phyloP scores from a whole-genome alignment of 2,329 filamentous ascomycete species.

The Colletotrichum karsti region DNA sequence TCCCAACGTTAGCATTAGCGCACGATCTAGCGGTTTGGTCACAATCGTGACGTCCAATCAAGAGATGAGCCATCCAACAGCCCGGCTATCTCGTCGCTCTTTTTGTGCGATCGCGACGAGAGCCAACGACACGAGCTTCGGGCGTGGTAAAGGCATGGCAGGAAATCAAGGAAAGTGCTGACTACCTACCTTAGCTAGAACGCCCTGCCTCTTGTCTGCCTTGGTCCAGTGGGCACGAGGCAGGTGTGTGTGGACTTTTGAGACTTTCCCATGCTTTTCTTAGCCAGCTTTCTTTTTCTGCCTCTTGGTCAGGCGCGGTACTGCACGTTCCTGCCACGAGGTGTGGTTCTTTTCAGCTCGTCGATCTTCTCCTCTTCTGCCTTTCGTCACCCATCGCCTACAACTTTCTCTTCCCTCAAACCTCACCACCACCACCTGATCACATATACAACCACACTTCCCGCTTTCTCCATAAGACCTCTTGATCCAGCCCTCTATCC shows the following conservation, averaged over 20 bases:
- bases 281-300: neutral
- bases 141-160: constrained; percentile 3
- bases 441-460: neutral
- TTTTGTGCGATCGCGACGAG: neutral
- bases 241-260: neutral
- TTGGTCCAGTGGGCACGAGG: neutral
- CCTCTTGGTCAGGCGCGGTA: neutral
- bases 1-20: constrained; percentile 12
- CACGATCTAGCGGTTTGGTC: neutral
- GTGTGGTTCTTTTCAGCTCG: neutral
- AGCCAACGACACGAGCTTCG: neutral
- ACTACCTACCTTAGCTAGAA: neutral
- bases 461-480: neutral
- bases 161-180: constrained; percentile 2
- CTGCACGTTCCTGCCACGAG: constrained; percentile 26
- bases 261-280: neutral
- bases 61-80: neutral
- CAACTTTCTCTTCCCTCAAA: neutral
- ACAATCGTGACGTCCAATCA: constrained; percentile 19
- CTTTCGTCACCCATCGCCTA: neutral
- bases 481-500: neutral
- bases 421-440: neutral
- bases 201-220: neutral
- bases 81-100: neutral
- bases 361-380: constrained; percentile 2